Base-by-base conservation (phyloP, 2,329 filamentous ascomycete species). In the Penicillium sp. region DNA sequence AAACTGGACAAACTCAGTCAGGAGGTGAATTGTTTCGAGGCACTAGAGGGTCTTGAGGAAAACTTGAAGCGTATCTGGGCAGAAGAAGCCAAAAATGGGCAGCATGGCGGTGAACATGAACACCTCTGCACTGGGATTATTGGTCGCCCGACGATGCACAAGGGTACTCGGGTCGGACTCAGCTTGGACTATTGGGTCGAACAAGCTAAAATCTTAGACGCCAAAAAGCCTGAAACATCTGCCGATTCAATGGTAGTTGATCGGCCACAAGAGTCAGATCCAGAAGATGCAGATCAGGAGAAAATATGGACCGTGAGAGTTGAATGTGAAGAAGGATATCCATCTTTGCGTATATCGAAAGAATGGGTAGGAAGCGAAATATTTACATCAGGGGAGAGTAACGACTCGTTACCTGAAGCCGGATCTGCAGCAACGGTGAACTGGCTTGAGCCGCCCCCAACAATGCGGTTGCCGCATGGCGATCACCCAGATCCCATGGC, bases 21-120 rank as follows among this genome's bases (percentile, higher is more conserved):
- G 46, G 72, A 77, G 37, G 71, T 77, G 10, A 78, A 78, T 43
- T 78, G 76, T 40, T 79, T 79, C 44, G 73, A 77, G 61, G 75
- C 76, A 10, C 62, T 78, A n/a, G 75, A 75, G 48, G 74, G 72
- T 14, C 66, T 79, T 5, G 73, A 75, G 51, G 67, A 75, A 51
- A 75, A 73, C 31, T 64, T 79, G 42, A 72, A 69, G 59, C 71
- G 72, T 31, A 64, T 79, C 34, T 79, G 76, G 76, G 66, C 70
- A 8, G 74, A 73, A 42, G 76, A 79, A 58, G 67, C 61, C 44
- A 71, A 71, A 34, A 65, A 60, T 9, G 59, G 61, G 43, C 70
- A 67, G 21, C 67, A 66, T 31, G 56, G 61, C 2, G 63, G 70
- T 42, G 61, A 63, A 26, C 70, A 72, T 56, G 71, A 76, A 24